Percentiles rank a stretch among this genome's conserved stretches.
phyloP scores from a whole-genome alignment of 148 eudicot species.

The Fallopia convolvulus region DNA sequence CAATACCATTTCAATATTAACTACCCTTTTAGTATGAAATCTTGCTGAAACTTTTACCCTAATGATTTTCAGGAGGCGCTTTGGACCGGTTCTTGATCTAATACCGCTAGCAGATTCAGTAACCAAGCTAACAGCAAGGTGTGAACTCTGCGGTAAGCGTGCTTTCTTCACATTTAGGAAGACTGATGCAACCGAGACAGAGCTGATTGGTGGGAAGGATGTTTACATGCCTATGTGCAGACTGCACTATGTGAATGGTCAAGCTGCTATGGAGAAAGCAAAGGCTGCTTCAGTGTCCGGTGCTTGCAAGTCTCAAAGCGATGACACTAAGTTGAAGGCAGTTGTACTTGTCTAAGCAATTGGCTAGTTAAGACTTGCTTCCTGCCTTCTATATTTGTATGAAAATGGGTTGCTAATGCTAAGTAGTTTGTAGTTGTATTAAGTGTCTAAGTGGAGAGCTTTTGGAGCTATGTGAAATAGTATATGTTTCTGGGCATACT shows the following conservation, averaged over 20 bases:
- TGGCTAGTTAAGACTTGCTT: not conserved
- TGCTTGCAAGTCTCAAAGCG: not conserved
- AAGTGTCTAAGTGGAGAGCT: not conserved
- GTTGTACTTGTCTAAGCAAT: not conserved
- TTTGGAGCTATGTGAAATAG: not conserved
- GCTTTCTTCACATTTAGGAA: conserved; percentile 79
- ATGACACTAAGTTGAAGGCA: not conserved
- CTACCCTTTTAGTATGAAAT: not conserved
- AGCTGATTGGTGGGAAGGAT: conserved; percentile 78
- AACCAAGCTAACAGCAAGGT: conserved; percentile 83
- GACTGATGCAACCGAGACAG: conserved; percentile 51
- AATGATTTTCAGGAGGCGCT: conserved; percentile 49
- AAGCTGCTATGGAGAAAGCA: conserved; percentile 12
- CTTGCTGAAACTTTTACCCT: not conserved
- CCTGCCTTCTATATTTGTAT: not conserved
- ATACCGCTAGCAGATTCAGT: conserved; percentile 84
- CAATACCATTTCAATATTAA: not conserved
- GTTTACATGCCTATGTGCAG: conserved; percentile 93
- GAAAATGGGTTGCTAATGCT: not conserved
- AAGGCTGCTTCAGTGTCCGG: not conserved
- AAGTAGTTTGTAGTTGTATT: not conserved
- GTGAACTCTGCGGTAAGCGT: conserved; percentile 65
- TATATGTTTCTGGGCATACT: not conserved
- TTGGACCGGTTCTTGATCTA: conserved; percentile 74
- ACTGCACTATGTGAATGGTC: conserved; percentile 67